Evolutionary conservation across 768 basidiomycete species (phyloP).

Genomic region (Collybia mongolica): DNA sequence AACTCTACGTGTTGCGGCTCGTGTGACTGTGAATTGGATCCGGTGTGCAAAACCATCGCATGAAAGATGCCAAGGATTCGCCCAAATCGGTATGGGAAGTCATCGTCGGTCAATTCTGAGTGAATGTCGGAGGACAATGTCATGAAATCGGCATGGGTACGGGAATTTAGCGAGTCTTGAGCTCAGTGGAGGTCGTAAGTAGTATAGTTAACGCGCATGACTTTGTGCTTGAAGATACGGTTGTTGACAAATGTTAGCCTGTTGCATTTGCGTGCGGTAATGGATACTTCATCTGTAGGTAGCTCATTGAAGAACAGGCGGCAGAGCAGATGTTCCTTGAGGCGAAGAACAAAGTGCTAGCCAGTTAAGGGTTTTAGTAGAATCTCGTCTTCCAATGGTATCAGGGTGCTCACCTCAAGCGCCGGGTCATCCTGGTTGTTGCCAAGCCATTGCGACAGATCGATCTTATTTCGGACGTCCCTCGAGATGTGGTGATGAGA

Average conservation of each 20-base stretch:
- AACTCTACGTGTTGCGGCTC: conserved; percentile 20
- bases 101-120: background rate
- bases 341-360: conserved; percentile 24
- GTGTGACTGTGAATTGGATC: background rate
- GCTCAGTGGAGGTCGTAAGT: conserved; percentile 12
- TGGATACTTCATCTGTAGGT: conserved; percentile 12
- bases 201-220: conserved; percentile 23
- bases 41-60: conserved; percentile 14
- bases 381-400: background rate
- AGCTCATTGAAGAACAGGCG: conserved; percentile 10
- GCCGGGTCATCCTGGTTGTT: conserved; percentile 17
- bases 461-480: conserved; percentile 3
- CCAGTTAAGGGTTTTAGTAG: background rate
- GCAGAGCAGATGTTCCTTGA: conserved; percentile 28
- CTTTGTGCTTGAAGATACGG: conserved; percentile 11
- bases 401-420: conserved; percentile 12
- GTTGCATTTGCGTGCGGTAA: conserved; percentile 7
- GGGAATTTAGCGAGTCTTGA: conserved; percentile 6
- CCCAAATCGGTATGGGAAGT: conserved; percentile 1
- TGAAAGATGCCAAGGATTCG: conserved; percentile 16
- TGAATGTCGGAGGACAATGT: conserved; percentile 2
- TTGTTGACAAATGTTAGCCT: conserved; percentile 1
- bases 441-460: conserved; percentile 9
- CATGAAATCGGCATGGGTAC: conserved; percentile 7
- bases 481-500: conserved; percentile 18